Evolutionary conservation across 257 asterid genomes (phyloP).

Genomic region (Gentiana macrophylla): DNA sequence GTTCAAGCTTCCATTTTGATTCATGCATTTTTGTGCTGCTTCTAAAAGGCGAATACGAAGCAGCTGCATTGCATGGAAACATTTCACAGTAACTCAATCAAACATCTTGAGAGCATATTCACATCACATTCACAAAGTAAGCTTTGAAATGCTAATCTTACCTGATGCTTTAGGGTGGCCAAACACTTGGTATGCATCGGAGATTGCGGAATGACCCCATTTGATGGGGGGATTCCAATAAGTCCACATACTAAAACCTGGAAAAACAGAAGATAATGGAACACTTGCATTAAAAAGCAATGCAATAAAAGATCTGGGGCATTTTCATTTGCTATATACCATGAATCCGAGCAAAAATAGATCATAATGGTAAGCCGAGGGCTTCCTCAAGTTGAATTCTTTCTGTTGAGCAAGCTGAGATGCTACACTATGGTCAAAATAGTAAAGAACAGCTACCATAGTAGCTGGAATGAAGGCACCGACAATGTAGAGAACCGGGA

Average conservation of each 20-base stretch:
- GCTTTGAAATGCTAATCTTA: slow-evolving; percentile 1
- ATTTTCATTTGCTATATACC: slow-evolving; percentile 21
- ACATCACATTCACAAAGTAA: too few species aligned
- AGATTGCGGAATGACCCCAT: slow-evolving; percentile 88
- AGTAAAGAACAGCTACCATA: slow-evolving; percentile 84
- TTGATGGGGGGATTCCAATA: slow-evolving; percentile 81
- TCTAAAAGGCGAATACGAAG: slow-evolving; percentile 62
- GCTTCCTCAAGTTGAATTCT: slow-evolving; percentile 78
- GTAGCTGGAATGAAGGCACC: slow-evolving; percentile 90
- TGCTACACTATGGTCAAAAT: slow-evolving; percentile 90
- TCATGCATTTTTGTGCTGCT: slow-evolving; percentile 61
- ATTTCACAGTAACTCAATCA: neutral
- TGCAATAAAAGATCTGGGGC: neutral
- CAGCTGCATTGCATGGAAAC: slow-evolving; percentile 27
- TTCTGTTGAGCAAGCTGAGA: slow-evolving; percentile 87
- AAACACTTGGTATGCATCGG: slow-evolving; percentile 89
- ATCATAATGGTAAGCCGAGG: slow-evolving; percentile 78
- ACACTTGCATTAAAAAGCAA: too few species aligned
- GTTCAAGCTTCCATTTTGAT: slow-evolving; percentile 61
- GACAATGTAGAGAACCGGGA: slow-evolving; percentile 56
- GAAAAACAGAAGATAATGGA: neutral
- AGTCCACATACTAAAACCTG: slow-evolving; percentile 86
- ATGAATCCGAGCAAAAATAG: slow-evolving; percentile 69
- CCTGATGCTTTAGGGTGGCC: slow-evolving; percentile 94
- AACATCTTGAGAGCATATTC: too few species aligned